These are phyloP conservation scores for Fusarium subglutinans DNA, from an alignment of 2,329 filamentous ascomycete species.

Conservation along the genomic window DNA sequence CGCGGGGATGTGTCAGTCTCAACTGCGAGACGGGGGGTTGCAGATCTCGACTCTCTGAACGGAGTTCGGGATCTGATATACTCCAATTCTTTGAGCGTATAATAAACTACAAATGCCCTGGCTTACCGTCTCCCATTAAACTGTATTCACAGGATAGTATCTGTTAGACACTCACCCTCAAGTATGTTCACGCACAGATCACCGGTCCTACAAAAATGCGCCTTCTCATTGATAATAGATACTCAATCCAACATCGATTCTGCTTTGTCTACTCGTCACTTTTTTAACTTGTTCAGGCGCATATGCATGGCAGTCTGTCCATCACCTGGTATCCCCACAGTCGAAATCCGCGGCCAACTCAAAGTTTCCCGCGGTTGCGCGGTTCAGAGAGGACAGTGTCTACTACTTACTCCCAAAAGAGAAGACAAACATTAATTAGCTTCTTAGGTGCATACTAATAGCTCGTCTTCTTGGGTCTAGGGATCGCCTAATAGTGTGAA, in stretches of 20 bases:
- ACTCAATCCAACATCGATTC: neutral
- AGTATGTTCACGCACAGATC: too few species aligned
- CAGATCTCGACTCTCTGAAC: neutral
- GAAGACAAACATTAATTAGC: neutral
- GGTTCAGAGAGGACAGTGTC: neutral
- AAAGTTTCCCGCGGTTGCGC: conserved; percentile 14
- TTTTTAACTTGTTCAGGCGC: neutral
- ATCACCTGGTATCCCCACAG: neutral
- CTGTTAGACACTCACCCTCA: neutral
- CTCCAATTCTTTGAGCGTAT: neutral
- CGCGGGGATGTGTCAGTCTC: conserved; percentile 2
- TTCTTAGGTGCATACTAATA: neutral
- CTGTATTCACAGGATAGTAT: neutral
- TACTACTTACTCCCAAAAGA: neutral
- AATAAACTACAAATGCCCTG: too few species aligned
- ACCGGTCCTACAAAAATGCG: too few species aligned
- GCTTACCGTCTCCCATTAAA: neutral
- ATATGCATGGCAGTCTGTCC: neutral
- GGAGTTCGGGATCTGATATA: neutral
- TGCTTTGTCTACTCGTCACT: neutral
- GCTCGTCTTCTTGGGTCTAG: neutral
- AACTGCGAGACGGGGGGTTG: neutral
- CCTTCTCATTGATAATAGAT: too few species aligned
- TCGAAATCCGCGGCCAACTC: conserved; percentile 2
- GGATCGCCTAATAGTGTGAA: neutral